A percentile compares a stretch with the other conserved stretches of the same genome.
phyloP scores from a whole-genome alignment of 495 filamentous ascomycete species.

The Cenococcum geophilum region DNA sequence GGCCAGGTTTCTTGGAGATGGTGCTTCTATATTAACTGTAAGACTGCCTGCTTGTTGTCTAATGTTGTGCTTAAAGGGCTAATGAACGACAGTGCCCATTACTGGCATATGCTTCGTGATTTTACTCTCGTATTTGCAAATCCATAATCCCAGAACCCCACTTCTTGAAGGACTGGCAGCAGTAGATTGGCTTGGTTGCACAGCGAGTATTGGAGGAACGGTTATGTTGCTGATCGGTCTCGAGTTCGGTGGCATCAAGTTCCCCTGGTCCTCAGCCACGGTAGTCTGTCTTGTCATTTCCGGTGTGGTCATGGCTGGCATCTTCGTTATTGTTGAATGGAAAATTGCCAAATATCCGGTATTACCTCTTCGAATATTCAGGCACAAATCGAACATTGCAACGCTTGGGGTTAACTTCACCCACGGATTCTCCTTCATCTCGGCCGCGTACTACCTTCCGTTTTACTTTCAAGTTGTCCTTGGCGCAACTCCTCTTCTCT shows the following conservation, averaged over 20 bases:
- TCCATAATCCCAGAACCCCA: slow-evolving; percentile 16
- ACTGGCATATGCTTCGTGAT: slow-evolving; percentile 13
- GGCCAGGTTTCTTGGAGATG: slow-evolving; percentile 43
- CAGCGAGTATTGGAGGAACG: slow-evolving; percentile 23
- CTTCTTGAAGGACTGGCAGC: slow-evolving; percentile 16
- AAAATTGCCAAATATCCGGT: slow-evolving; percentile 16
- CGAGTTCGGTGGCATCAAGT: slow-evolving; percentile 23
- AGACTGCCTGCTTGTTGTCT: background rate
- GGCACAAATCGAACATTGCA: slow-evolving; percentile 12
- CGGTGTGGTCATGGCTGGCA: slow-evolving; percentile 9
- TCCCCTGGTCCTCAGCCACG: slow-evolving; percentile 3
- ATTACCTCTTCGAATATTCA: slow-evolving; percentile 31
- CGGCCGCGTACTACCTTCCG: slow-evolving; percentile 31
- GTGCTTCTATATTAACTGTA: slow-evolving; percentile 31
- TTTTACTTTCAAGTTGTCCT: slow-evolving; percentile 33
- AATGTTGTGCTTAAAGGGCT: background rate
- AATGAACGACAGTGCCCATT: slow-evolving; percentile 18
- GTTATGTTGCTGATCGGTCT: slow-evolving; percentile 26
- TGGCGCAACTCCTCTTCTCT: slow-evolving; percentile 14
- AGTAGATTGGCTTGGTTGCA: slow-evolving; percentile 27
- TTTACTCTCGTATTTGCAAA: slow-evolving; percentile 22
- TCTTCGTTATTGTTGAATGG: slow-evolving; percentile 21
- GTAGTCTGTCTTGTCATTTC: slow-evolving; percentile 24
- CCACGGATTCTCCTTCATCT: slow-evolving; percentile 33
- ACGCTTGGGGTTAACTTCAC: slow-evolving; percentile 23